These are phyloP conservation scores for Penicillium brevicompactum DNA, from an alignment of 2,329 filamentous ascomycete genomes.

Conservation along the genomic window DNA sequence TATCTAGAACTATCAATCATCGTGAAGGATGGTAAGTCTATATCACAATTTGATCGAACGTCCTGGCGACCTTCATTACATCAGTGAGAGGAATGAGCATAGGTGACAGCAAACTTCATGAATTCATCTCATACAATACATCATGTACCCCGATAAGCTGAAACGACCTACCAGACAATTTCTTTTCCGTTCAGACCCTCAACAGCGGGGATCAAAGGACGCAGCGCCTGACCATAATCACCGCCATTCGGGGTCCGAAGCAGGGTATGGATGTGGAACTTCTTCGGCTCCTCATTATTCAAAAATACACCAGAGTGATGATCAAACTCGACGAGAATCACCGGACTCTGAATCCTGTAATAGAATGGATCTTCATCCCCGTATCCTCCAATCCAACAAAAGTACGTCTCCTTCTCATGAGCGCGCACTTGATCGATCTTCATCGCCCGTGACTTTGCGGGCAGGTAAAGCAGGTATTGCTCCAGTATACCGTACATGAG, in stretches of 20 bases:
- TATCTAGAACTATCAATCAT: no score
- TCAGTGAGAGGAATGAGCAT: background rate
- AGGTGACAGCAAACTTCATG: slow-evolving; percentile 9
- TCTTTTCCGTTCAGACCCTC: slow-evolving; percentile 42
- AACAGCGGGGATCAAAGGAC: slow-evolving; percentile 37
- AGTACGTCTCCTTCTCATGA: slow-evolving; percentile 72
- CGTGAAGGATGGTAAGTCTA: background rate
- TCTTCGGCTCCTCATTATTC: slow-evolving; percentile 70
- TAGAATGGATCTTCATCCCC: slow-evolving; percentile 72
- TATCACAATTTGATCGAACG: background rate
- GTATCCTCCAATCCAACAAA: slow-evolving; percentile 73
- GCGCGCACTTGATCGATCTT: slow-evolving; percentile 58
- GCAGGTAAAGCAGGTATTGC: slow-evolving; percentile 71
- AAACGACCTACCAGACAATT: slow-evolving; percentile 33
- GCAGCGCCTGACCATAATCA: slow-evolving; percentile 68
- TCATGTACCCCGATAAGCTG: slow-evolving; percentile 1
- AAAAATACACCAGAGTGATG: slow-evolving; percentile 79
- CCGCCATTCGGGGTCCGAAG: slow-evolving; percentile 72
- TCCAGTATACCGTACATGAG: slow-evolving; percentile 62
- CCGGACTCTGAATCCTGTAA: slow-evolving; percentile 75
- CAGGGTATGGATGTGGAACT: slow-evolving; percentile 78
- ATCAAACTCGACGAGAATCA: slow-evolving; percentile 75
- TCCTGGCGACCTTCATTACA: background rate
- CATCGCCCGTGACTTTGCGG: slow-evolving; percentile 54
- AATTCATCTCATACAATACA: slow-evolving; percentile 21